Percentiles rank a stretch among this genome's conserved stretches.
Conservation (phyloP, 2,329 filamentous ascomycete species). For the Monosporascus sp. region DNA sequence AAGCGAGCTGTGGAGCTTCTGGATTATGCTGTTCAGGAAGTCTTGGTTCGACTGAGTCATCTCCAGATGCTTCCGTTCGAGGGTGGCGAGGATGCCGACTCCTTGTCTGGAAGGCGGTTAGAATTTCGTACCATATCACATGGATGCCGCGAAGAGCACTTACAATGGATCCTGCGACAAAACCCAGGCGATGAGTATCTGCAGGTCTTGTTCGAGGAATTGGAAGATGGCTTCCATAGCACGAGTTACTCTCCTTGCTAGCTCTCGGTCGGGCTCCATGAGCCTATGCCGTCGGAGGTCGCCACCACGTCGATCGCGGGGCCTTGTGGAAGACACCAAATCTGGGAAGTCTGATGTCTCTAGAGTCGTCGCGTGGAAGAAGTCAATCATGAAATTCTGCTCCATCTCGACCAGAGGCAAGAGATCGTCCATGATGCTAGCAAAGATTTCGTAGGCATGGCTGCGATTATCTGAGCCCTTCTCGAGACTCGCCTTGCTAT, state of each 20-base stretch:
- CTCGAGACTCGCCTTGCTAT: conserved; percentile 47
- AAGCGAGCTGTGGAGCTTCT: conserved; percentile 72
- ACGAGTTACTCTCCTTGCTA: conserved; percentile 78
- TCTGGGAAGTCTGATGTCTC: conserved; percentile 81
- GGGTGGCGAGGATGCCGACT: conserved; percentile 74
- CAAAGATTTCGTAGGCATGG: conserved; percentile 76
- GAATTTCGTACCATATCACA: conserved; percentile 4
- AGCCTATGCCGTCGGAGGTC: conserved; percentile 70
- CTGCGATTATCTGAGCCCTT: conserved; percentile 61
- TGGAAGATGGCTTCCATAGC: conserved; percentile 86
- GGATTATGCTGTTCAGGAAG: conserved; percentile 73
- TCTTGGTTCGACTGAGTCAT: conserved; percentile 91
- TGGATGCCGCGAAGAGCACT: conserved; percentile 31
- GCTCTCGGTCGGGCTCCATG: conserved; percentile 82
- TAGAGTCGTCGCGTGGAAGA: conserved; percentile 89
- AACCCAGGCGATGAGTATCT: conserved; percentile 79
- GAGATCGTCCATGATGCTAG: conserved; percentile 74
- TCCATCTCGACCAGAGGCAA: conserved; percentile 82
- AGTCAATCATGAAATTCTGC: conserved; percentile 95
- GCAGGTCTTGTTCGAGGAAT: conserved; percentile 74
- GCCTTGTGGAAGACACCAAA: conserved; percentile 60
- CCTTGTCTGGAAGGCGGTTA: conserved; percentile 61
- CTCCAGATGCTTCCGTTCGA: conserved; percentile 74
- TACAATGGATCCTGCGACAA: conserved; percentile 75
- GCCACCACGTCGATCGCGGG: conserved; percentile 64